Base-by-base conservation (phyloP, 768 basidiomycete species). In the Pilatotrama ljubarskyi region DNA sequence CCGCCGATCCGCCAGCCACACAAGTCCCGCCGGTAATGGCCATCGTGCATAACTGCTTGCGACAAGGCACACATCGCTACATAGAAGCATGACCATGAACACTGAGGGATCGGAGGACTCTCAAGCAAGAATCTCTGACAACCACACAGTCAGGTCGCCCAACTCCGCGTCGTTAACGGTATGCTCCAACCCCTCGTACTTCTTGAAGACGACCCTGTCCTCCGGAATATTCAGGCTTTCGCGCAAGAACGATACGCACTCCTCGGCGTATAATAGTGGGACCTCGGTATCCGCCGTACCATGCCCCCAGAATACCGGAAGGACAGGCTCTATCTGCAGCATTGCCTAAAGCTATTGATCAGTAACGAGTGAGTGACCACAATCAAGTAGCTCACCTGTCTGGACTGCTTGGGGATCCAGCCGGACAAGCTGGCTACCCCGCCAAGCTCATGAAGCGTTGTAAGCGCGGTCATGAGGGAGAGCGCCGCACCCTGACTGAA, bases 401-500 rank as follows among this genome's bases (percentile, higher is more conserved):
- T 68, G 17, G 71, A 68, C 36, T 64, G 63, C n/a, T 63, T 67
- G 10, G 79, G 79, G 11, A 81, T 75, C 80, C 79, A 81, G 2
- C 80, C 78, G 11, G 78, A 77, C 3, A 80, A 64, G 61, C 76
- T 75, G 5, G 72, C 74, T n/a, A 79, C 75, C 37, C 79, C 79
- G 20, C 75, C 78, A 8, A 80, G 71, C 15, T 76, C 75, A 47
- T 79, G 76, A 8, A 77, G 66, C 3, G 74, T 74, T 7, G 77
- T 78, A 13, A 79, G 68, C 0, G 75, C 73, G 0, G 74, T 72
- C 64, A 80, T 70, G 58, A 79, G 64, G 56, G 69, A 67, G 29
- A 78, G 69, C 7, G 77, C 74, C 0, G 76, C 77, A 9, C 80
- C 78, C 61, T 81, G 80, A 25, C 76, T 76, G 59, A 79, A 80